Evolutionary conservation across 2,329 filamentous ascomycete species (phyloP).

Genomic region (Sporothrix brunneoviolacea): DNA sequence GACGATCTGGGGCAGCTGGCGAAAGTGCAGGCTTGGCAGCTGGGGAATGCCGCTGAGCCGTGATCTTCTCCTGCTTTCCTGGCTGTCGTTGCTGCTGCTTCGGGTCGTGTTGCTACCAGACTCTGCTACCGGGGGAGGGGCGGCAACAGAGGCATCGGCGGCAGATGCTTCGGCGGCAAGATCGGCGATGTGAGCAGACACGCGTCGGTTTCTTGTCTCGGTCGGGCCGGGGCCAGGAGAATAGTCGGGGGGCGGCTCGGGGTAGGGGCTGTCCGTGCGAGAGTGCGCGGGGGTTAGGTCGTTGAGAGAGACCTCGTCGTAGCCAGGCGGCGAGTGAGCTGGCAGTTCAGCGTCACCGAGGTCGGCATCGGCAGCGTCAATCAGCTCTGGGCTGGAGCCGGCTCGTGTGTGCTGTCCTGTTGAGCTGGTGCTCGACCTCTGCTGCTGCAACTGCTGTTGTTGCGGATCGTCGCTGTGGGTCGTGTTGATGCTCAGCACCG

Average conservation of each 20-base stretch:
- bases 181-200: conserved; percentile 29
- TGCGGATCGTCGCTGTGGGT: conserved; percentile 24
- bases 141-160: neutral
- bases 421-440: conserved; percentile 30
- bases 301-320: conserved; percentile 34
- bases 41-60: conserved; percentile 38
- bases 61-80: conserved; percentile 17
- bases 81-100: conserved; percentile 4
- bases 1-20: conserved; percentile 49
- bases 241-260: conserved; percentile 48
- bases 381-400: conserved; percentile 47
- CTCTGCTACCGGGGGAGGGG: no score
- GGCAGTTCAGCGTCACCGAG: conserved; percentile 42
- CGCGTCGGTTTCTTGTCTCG: conserved; percentile 25
- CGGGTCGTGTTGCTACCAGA: no score
- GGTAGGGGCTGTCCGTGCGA: conserved; percentile 33
- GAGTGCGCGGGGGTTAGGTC: conserved; percentile 26
- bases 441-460: conserved; percentile 14
- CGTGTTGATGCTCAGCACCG: conserved; percentile 46
- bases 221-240: conserved; percentile 19
- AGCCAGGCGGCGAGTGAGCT: conserved; percentile 41
- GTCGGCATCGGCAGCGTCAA: conserved; percentile 39
- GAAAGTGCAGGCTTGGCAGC: conserved; percentile 46
- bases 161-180: conserved; percentile 19
- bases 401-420: conserved; percentile 32